Conservation (phyloP, 805 yeast genomes). For the Zygotorulaspora danielsina region DNA sequence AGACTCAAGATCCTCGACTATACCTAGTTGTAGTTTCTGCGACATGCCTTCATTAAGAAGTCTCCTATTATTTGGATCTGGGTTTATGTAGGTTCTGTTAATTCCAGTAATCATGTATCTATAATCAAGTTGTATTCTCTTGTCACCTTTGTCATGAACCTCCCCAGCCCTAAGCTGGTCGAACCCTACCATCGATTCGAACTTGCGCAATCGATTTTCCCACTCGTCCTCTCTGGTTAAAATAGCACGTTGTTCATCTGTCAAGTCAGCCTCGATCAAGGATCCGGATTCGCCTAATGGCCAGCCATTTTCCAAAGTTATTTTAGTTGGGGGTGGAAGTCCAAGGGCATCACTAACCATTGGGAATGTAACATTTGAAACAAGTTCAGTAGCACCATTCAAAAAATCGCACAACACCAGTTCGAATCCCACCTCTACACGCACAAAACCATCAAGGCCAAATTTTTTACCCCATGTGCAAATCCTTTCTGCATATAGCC, state of each 20-base stretch:
- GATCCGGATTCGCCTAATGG: slow-evolving; percentile 27
- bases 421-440: slow-evolving; percentile 61
- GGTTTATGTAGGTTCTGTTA: slow-evolving; percentile 45
- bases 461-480: slow-evolving; percentile 52
- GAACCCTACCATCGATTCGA: slow-evolving; percentile 37
- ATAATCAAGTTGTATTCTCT: slow-evolving; percentile 47
- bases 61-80: slow-evolving; percentile 46
- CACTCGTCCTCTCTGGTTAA: slow-evolving; percentile 26
- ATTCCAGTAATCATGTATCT: slow-evolving; percentile 51
- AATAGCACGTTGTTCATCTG: slow-evolving; percentile 21
- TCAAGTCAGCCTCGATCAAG: slow-evolving; percentile 20
- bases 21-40: slow-evolving; percentile 32
- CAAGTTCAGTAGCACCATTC: slow-evolving; percentile 42
- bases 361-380: slow-evolving; percentile 43
- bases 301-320: slow-evolving; percentile 30
- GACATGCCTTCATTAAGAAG: slow-evolving; percentile 37
- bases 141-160: slow-evolving; percentile 46
- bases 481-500: slow-evolving; percentile 45
- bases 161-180: slow-evolving; percentile 47
- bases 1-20: slow-evolving; percentile 37
- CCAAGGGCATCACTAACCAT: slow-evolving; percentile 38
- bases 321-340: slow-evolving; percentile 36
- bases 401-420: slow-evolving; percentile 56
- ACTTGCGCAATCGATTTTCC: slow-evolving; percentile 18
- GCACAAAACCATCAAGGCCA: slow-evolving; percentile 54